Evolutionary conservation across 2,329 filamentous ascomycete species (phyloP), one percentile per base, ranked within the genome.

Genomic region (Herpotrichia juniperi): DNA sequence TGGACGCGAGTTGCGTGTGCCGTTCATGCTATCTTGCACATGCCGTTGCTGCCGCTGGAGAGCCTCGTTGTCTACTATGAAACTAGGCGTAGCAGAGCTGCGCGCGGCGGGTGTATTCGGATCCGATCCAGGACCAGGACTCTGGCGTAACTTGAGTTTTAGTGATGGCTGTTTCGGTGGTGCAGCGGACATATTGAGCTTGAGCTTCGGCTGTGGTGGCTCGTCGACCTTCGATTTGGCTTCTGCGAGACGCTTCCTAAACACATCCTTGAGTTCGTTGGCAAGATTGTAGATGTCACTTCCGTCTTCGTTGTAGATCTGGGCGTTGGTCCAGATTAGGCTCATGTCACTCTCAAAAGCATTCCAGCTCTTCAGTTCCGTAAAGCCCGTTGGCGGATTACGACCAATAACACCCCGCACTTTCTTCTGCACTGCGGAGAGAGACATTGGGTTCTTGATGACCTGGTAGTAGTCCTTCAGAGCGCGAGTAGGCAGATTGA

Each of bases 271-370:
- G 5, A 28, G n/a, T 28, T 63, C 50, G 24, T 22, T 47, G 19
- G 91, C 91, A 54, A 94, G 79, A 19, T 84, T 80, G 58, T 87
- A 91, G 46, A 96, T 93, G 14, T 91, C 88, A 66, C 93, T 96
- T 3, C 88, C 90, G 67, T 96, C 92, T 72, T 96, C 91, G 61
- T 97, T 97, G 78, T 93, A 97, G 53, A 88, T 88, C 65, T 87
- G 89, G 0, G 92, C 91, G 72, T 97, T 97, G 43, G 82, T 83
- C 93, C 93, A 97, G 37, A 97, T 86, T 46, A 90, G 81, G 63
- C 87, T 89, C 11, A 90, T 82, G 65, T 90, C 89, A 48, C 92
- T 87, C 69, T 91, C 91, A 59, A 96, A 91, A 1, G 86, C 82
- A 50, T 86, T 82, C 93, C 93, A 97, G 45, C 79, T 89, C 71